These are phyloP conservation scores for Jimgerdemannia flammicorona DNA, from an alignment of 192 early-diverging fungal species.

Conservation along the genomic window DNA sequence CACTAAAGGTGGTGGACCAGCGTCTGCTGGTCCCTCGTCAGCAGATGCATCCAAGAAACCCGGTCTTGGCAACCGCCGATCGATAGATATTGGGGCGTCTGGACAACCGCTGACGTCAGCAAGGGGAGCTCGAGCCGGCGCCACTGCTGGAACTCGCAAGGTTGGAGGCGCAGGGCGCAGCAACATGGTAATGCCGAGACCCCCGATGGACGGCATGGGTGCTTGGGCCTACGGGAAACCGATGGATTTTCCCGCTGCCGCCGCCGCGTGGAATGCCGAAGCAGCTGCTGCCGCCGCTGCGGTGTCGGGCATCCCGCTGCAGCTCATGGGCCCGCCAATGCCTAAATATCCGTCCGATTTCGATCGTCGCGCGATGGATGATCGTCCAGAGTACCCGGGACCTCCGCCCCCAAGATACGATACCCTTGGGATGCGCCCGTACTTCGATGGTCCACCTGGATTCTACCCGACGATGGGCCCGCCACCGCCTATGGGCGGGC, in stretches of 20 bases:
- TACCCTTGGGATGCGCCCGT: neutral
- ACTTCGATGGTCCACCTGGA: neutral
- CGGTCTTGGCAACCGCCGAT: neutral
- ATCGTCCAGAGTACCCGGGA: neutral
- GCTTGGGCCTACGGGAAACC: neutral
- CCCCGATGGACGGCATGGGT: neutral
- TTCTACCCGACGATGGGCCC: neutral
- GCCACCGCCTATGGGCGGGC: neutral
- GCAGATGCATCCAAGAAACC: neutral
- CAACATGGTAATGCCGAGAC: neutral
- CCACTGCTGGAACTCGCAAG: neutral
- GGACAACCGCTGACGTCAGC: neutral
- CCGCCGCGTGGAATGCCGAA: neutral
- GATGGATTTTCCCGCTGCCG: neutral
- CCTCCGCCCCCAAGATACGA: neutral
- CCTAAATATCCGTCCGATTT: neutral
- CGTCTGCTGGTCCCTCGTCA: neutral
- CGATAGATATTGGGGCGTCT: neutral
- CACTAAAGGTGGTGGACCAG: neutral
- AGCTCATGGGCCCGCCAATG: neutral
- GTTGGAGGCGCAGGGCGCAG: neutral
- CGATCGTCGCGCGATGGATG: neutral
- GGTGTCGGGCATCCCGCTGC: neutral
- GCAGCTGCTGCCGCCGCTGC: neutral
- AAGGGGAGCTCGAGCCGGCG: neutral